Conservation (phyloP, 1,284 basidiomycete genomes). For the Cystobasidium slooffiae region DNA sequence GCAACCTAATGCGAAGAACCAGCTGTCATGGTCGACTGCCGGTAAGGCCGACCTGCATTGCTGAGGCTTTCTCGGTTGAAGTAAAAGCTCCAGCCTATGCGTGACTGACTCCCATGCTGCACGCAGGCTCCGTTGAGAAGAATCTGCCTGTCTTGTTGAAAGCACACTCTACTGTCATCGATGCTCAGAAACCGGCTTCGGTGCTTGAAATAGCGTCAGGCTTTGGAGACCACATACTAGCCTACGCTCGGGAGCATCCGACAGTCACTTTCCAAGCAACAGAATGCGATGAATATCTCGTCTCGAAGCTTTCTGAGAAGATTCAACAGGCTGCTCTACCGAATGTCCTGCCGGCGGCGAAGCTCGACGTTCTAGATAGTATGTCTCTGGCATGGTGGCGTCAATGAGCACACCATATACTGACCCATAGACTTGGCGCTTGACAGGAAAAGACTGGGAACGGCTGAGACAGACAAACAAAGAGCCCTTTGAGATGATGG, state of each 20-base stretch:
- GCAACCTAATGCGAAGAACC: slow-evolving; percentile 34
- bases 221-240: slow-evolving; percentile 33
- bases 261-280: slow-evolving; percentile 28
- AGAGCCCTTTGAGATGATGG: slow-evolving; percentile 29
- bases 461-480: background rate
- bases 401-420: background rate
- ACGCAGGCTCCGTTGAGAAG: slow-evolving; percentile 37
- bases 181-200: background rate
- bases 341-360: slow-evolving; percentile 24
- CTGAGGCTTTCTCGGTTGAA: background rate
- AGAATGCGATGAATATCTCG: slow-evolving; percentile 37
- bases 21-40: slow-evolving; percentile 40
- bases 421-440: background rate
- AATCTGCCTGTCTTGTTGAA: slow-evolving; percentile 26
- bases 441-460: slow-evolving; percentile 24
- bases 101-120: background rate
- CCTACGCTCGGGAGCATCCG: slow-evolving; percentile 33
- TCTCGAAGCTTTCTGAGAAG: slow-evolving; percentile 1
- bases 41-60: slow-evolving; percentile 1
- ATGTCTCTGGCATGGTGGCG: background rate
- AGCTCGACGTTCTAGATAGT: slow-evolving; percentile 28
- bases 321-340: background rate
- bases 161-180: slow-evolving; percentile 19
- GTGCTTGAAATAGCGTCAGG: slow-evolving; percentile 41
- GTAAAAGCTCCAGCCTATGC: background rate